Percentiles rank a stretch among this genome's conserved stretches.
Evolutionary conservation across 495 filamentous ascomycete species (phyloP).

Genomic region (Massariosphaeria phaeospora): DNA sequence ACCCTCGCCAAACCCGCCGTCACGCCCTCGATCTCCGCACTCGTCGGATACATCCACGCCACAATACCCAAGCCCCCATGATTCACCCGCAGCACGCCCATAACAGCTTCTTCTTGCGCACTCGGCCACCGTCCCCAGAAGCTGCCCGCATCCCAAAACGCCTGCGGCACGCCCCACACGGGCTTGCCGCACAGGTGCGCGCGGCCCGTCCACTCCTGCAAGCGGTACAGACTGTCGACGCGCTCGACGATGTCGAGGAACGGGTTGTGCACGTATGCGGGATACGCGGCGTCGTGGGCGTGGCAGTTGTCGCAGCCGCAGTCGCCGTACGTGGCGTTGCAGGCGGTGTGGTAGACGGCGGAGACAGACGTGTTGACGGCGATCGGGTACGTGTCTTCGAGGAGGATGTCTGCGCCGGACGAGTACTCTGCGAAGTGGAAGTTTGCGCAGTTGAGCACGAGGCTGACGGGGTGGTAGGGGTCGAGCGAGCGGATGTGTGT

Average conservation of each 20-base stretch:
- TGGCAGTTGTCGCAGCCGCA: conserved; percentile 69
- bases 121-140: conserved; percentile 60
- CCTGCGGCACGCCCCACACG: conserved; percentile 59
- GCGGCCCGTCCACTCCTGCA: conserved; percentile 43
- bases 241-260: conserved; percentile 54
- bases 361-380: conserved; percentile 51
- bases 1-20: conserved; percentile 20
- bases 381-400: conserved; percentile 64
- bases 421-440: conserved; percentile 63
- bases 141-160: conserved; percentile 53
- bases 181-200: conserved; percentile 41
- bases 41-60: conserved; percentile 53
- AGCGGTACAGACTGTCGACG: conserved; percentile 48
- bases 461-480: conserved; percentile 63
- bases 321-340: conserved; percentile 63
- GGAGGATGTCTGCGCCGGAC: conserved; percentile 58
- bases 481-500: conserved; percentile 53
- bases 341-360: conserved; percentile 47
- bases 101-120: conserved; percentile 51
- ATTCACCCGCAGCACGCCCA: conserved; percentile 59
- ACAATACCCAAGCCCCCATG: conserved; percentile 53
- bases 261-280: conserved; percentile 35
- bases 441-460: conserved; percentile 66
- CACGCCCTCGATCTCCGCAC: conserved; percentile 41
- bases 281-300: conserved; percentile 17